phyloP scores from a whole-genome alignment of 2,329 filamentous ascomycete species.

The Graphilbum fragrans region DNA sequence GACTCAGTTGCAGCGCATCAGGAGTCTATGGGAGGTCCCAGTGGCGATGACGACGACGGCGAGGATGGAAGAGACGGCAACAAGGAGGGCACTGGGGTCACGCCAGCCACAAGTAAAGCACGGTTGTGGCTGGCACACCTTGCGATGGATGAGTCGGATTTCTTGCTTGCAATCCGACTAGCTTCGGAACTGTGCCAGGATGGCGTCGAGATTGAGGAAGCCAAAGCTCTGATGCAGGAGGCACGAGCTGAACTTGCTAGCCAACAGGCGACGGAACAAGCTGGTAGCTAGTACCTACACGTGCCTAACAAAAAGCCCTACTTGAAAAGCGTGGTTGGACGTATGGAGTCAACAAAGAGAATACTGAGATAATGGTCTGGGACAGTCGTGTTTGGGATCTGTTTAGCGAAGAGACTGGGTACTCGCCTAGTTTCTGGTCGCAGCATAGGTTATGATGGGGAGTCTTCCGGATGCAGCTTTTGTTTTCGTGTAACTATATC shows the following conservation, averaged over 20 bases:
- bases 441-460: too few relatives aligned
- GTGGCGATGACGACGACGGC: slow-evolving; percentile 19
- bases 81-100: slow-evolving; percentile 65
- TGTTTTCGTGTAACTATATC: too few relatives aligned
- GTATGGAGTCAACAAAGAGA: too few relatives aligned
- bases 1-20: slow-evolving; percentile 44
- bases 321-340: neutral
- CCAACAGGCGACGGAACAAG: neutral
- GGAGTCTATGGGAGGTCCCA: slow-evolving; percentile 25
- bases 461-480: too few relatives aligned
- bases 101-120: slow-evolving; percentile 81
- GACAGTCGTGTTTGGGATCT: too few relatives aligned
- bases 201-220: slow-evolving; percentile 92
- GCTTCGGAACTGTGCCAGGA: slow-evolving; percentile 91
- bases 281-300: neutral
- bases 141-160: slow-evolving; percentile 66
- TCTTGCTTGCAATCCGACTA: slow-evolving; percentile 62
- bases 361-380: too few relatives aligned
- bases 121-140: slow-evolving; percentile 85
- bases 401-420: too few relatives aligned
- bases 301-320: neutral
- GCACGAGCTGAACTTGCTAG: slow-evolving; percentile 62
- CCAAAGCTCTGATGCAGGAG: slow-evolving; percentile 83
- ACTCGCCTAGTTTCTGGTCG: too few relatives aligned
- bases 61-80: slow-evolving; percentile 13